Conservation (phyloP, 129 eudicot species). For the Silybum marianum region DNA sequence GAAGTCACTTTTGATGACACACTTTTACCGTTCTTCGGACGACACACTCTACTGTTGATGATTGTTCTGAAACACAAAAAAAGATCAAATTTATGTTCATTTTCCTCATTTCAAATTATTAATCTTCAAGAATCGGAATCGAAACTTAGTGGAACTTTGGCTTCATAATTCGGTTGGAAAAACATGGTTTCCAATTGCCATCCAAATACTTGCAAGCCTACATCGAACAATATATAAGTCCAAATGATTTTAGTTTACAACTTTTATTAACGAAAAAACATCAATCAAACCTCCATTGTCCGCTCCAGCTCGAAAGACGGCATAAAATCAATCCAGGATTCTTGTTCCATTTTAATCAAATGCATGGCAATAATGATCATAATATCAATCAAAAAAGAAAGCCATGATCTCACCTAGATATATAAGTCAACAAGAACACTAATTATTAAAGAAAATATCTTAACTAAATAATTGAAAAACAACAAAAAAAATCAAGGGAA, state of each 20-base stretch:
- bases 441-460: not conserved
- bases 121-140: not conserved
- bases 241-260: no score
- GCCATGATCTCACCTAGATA: not conserved
- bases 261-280: not conserved
- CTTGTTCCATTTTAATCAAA: no score
- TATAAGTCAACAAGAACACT: conserved; percentile 10
- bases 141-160: conserved; percentile 78
- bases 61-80: conserved; percentile 53
- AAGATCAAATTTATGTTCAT: not conserved
- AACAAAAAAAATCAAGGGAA: not conserved
- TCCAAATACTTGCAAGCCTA: no score
- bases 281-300: conserved; percentile 51
- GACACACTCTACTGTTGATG: conserved; percentile 40
- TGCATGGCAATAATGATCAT: no score
- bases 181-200: conserved; percentile 50
- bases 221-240: not conserved
- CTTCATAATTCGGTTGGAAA: conserved; percentile 48
- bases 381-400: no score
- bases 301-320: conserved; percentile 47
- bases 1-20: conserved; percentile 44
- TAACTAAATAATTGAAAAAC: not conserved
- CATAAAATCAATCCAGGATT: no score
- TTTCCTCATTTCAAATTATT: not conserved
- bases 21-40: no score